Evolutionary conservation across 805 yeast genomes (phyloP), one percentile per base, ranked within the genome.

Genomic region (Metschnikowia corniflorae): DNA sequence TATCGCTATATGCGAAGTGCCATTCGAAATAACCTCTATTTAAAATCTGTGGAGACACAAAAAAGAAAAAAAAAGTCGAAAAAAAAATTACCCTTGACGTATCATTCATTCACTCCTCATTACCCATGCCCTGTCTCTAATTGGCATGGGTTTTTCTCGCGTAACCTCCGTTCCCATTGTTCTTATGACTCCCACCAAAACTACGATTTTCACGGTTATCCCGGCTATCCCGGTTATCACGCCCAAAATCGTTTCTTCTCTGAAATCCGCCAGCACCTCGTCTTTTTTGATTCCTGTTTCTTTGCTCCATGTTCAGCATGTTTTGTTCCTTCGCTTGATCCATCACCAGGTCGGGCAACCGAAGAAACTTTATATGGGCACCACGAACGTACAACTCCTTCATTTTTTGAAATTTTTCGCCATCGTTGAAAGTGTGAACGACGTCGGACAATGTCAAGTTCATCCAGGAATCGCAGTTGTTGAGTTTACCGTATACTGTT

Each of bases 381-480:
- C 97, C 97, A 57, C 89, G 80, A 26, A 89, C 76, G 56, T 88
- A 89, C 39, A 82, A 73, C 51, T 86, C 94, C 3, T 80, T 77
- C 30, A 83, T 61, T 54, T 81, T 80, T 35, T 72, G 58, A 57
- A 76, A 84, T 36, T 68, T 68, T 46, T 75, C 79, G 25, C 85
- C 91, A 47, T 71, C 54, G 27, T 77, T 67, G 50, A 77, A 77
- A 12, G 80, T 73, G 54, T 80, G 84, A 31, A 80, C 75, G 12
- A 82, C 97, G 45, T 88, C 80, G 22, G 71, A 71, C 36, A 93
- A 70, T 2, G 95, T 85, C 47, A 93, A 70, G 60, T 93, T 93
- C 99, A 93, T 93, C 88, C 94, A 86, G 26, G 86, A 80, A 59
- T 93, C 99, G 51, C 95, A 87, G 54, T 86, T 84, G 38, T 78